Base-by-base conservation (phyloP, 805 yeast species). In the Tetrapisispora arboricola region DNA sequence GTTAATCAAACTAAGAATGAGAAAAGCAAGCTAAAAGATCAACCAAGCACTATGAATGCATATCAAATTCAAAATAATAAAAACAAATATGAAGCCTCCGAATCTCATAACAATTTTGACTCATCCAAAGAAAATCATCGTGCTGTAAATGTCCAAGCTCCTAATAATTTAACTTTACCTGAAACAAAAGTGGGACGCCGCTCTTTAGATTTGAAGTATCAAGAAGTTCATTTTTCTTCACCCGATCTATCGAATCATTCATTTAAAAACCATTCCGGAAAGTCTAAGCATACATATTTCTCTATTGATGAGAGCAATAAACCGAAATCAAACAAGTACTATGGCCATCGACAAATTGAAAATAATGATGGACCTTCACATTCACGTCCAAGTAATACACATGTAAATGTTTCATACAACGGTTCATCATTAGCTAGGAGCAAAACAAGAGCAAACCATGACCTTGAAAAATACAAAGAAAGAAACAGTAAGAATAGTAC, bases 181-280 rank as follows among this genome's bases (percentile, higher is more conserved):
- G 41, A 39, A 5, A 13, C 8, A 7, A 39, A 39, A 26, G 9
- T 6, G 4, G 36, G 28, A 6, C 36, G 41, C 21, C 31, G 41
- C 6, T 55, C 63, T 3, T 37, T 58, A 20, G 60, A 58, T 41
- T 36, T 54, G 25, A 53, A 55, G 32, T 48, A 47, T 36, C 59
- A 56, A 33, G 51, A 48, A 36, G 44, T 49, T 12, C 32, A 48
- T 37, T 46, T 49, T 28, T 42, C 53, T 5, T 41, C 37, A 15
- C 36, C 38, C 4, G 40, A 39, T 15, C 20, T 33, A 17, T 22
- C 38, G 13, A 29, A n/a, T 17, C 13, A 26, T 22, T 29, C 27
- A 9, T 18, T 17, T 7, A 36, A 36, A 19, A 34, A 9, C 5
- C 7, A 22, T 34, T 5, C 24, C 3, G 34, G 34, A 12, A 19